A percentile compares a stretch with the other conserved stretches of the same genome.
Evolutionary conservation across 192 early-diverging fungal species (phyloP).

Genomic region (Backusella parvicylindrica): DNA sequence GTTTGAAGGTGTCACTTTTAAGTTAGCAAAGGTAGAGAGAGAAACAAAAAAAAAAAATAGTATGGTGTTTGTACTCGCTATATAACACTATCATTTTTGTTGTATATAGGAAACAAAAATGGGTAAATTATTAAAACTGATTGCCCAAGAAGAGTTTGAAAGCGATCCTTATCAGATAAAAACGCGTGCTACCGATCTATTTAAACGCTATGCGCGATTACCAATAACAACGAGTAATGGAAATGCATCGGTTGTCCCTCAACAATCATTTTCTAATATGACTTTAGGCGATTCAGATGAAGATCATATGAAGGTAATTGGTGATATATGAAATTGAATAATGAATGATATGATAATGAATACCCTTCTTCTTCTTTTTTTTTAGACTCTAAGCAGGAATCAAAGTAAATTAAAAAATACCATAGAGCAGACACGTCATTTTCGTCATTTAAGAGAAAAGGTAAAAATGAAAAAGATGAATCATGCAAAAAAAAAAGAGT

Average conservation of each 20-base stretch:
- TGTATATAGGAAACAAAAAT: slow-evolving; percentile 32
- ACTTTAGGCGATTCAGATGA: slow-evolving; percentile 17
- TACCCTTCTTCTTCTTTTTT: neutral
- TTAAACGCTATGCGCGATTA: slow-evolving; percentile 12
- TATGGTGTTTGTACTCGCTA: no score
- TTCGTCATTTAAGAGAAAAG: neutral
- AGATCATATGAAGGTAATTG: slow-evolving; percentile 14
- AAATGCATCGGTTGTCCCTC: neutral
- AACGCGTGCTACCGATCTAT: slow-evolving; percentile 7
- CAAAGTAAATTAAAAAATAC: slow-evolving; percentile 14
- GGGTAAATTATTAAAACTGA: slow-evolving; percentile 35
- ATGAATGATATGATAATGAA: neutral
- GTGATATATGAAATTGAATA: neutral
- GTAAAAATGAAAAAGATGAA: neutral
- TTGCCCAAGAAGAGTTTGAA: slow-evolving; percentile 20
- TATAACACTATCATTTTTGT: neutral
- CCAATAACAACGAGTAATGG: neutral
- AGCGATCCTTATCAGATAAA: slow-evolving; percentile 12
- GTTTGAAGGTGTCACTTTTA: slow-evolving; percentile 30
- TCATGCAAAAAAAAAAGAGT: neutral
- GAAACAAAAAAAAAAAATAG: neutral
- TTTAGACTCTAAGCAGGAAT: slow-evolving; percentile 6
- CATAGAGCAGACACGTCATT: slow-evolving; percentile 14
- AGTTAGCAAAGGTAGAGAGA: slow-evolving; percentile 29
- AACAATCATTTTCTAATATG: slow-evolving; percentile 10